Conservation (phyloP, 139 green algal species). For the Raphidocelis subcapitata region DNA sequence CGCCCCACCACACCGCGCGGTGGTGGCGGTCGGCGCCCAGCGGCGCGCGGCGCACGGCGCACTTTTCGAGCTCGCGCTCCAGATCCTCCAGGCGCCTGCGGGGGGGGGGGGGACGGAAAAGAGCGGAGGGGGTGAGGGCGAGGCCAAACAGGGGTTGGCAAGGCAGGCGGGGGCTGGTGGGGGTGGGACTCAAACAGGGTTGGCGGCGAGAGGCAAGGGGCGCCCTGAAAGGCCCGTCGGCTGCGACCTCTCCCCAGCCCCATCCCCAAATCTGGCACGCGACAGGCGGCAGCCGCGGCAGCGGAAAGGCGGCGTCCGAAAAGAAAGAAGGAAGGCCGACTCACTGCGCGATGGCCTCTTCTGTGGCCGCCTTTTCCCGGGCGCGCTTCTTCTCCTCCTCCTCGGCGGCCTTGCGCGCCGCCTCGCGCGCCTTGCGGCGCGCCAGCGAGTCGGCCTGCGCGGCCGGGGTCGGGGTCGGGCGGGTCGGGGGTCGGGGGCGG, state of each 20-base stretch:
- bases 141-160: background rate
- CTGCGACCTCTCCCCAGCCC: no score
- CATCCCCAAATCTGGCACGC: no score
- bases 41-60: conserved; percentile 41
- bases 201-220: no score
- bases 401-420: conserved; percentile 1
- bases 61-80: conserved; percentile 40
- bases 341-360: conserved; percentile 33
- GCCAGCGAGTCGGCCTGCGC: background rate
- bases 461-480: background rate
- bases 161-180: background rate
- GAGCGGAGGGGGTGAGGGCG: background rate
- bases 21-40: conserved; percentile 64
- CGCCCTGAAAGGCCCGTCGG: no score
- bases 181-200: no score
- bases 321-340: background rate
- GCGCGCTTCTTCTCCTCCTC: conserved; percentile 14
- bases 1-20: conserved; percentile 62
- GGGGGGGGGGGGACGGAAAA: background rate
- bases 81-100: conserved; percentile 43
- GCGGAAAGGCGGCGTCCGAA: background rate
- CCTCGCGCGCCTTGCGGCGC: conserved; percentile 16
- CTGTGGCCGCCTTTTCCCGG: conserved; percentile 18
- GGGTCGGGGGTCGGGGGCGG: no score
- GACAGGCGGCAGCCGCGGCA: background rate